Base-by-base conservation (phyloP, 345 rosid genomes). In the Viola odorata region DNA sequence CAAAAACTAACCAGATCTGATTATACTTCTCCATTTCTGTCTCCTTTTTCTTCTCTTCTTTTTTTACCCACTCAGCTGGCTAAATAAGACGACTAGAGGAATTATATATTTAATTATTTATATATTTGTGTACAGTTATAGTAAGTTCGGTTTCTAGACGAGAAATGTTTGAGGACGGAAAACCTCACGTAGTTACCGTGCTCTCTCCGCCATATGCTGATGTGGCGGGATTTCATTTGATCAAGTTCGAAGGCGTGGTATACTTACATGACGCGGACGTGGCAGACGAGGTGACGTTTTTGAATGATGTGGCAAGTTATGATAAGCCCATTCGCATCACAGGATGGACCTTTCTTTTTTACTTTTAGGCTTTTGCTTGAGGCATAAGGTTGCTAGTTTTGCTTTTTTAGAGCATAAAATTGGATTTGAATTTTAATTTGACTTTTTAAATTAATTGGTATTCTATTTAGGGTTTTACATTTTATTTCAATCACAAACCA, bases 1-100 rank as follows among this genome's bases (percentile, higher is more conserved):
- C 85, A 0, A 79, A 11, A 0, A 85, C 82, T 12, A 78, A 5
- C 81, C 87, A 90, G 97, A 94, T 90, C 91, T 81, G 87, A 16
- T 49, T 39, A 32, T 50, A 37, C 57, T 50, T 68, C 60, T 55
- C 65, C 73, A 73, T 73, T 51, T 41, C 54, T 37, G 4, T 36
- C 23, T n/a, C 15, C 5, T 12, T 55, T 2, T 36, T 42, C 55
- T 4, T 14, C 0, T 17, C n/a, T 45, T 13, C 17, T 37, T 47
- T 17, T 17, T 37, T 4, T 0, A 0, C 10, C 12, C 7, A n/a
- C 15, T 38, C 9, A 17, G 8, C 5, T 1, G 8, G 1, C 32
- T 23, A 2, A 9, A 6, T 9, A 6, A 6, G 11, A 40, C 2
- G 32, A 23, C 32, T 23, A 12, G 12, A 14, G 41, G 41, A 5